A percentile compares a stretch with the other conserved stretches of the same genome.
These are phyloP conservation scores for Rhododendron vialii DNA, from an alignment of 148 eudicot genomes.

Conservation along the genomic window DNA sequence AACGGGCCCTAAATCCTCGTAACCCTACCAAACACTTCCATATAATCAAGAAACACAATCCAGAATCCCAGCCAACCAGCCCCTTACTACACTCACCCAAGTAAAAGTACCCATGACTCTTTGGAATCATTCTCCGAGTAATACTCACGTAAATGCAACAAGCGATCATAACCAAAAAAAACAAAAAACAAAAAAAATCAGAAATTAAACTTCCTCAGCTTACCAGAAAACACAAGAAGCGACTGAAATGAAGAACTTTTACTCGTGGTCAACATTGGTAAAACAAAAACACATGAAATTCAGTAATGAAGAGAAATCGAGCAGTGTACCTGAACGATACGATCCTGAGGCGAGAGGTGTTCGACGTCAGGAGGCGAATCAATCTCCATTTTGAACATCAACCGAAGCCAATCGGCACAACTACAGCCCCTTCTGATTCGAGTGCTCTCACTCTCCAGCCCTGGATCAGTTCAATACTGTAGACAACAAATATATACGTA, in stretches of 20 bases:
- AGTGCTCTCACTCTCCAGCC: slow-evolving; percentile 48
- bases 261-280: background rate
- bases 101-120: background rate
- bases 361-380: slow-evolving; percentile 39
- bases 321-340: slow-evolving; percentile 41
- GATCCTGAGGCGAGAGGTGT: slow-evolving; percentile 37
- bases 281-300: background rate
- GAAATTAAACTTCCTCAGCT: background rate
- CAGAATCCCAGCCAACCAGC: background rate
- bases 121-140: background rate
- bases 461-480: slow-evolving; percentile 13
- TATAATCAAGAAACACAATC: background rate
- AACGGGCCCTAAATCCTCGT: too few species aligned
- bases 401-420: slow-evolving; percentile 48
- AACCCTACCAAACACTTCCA: background rate
- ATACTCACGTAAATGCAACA: background rate
- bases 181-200: background rate
- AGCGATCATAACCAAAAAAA: background rate
- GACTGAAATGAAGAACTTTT: background rate
- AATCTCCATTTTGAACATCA: slow-evolving; percentile 47
- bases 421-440: slow-evolving; percentile 24
- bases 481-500: background rate
- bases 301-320: background rate
- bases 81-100: background rate
- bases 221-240: background rate